Evolutionary conservation across 805 yeast genomes (phyloP), one percentile per base, ranked within the genome.

Genomic region (Candida easanensis): DNA sequence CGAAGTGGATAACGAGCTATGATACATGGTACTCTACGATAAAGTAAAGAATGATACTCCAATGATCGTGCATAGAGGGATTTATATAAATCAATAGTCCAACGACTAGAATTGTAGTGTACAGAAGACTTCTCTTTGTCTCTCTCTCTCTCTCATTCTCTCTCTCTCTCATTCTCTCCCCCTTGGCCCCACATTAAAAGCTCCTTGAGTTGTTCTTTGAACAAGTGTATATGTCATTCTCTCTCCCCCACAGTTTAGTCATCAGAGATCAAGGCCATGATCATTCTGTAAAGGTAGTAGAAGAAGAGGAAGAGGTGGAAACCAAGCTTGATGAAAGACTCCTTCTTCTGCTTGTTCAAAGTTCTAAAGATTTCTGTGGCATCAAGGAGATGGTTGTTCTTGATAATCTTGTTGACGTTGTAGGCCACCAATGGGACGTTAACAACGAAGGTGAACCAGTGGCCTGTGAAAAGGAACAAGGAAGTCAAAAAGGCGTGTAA

Each of bases 331-430:
- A 87, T 68, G 63, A 90, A 89, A 48, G 88, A 77, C 69, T 90
- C 98, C 65, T 84, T 85, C 79, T 93, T 91, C 72, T 90, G 96
- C 62, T 84, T 87, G 57, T 88, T 78, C 61, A 91, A 77, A 33
- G 97, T 90, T 73, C 98, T 80, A 71, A 93, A 93, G 59, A 91
- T 93, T 67, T 91, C 97, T 34, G 99, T 91, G 46, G 98, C 98
- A 66, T 93, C 99, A 64, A 90, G 80, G 51, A 87, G 71, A 63
- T 91, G 90, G 63, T 82, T 81, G 67, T 88, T 88, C 57, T 78
- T 79, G 65, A 82, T 68, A 60, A 88, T 78, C 66, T 87, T 87
- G 72, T 84, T 83, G 46, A 72, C 80, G 64, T 93, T 93, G 74
- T 74, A 93, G 22, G 89, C 93, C 42, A 87, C 68, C 50, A 93